Percentiles rank a stretch among this genome's conserved stretches.
Conservation (phyloP, 176 grass and related monocot species). For the Alloteropsis semialata region DNA sequence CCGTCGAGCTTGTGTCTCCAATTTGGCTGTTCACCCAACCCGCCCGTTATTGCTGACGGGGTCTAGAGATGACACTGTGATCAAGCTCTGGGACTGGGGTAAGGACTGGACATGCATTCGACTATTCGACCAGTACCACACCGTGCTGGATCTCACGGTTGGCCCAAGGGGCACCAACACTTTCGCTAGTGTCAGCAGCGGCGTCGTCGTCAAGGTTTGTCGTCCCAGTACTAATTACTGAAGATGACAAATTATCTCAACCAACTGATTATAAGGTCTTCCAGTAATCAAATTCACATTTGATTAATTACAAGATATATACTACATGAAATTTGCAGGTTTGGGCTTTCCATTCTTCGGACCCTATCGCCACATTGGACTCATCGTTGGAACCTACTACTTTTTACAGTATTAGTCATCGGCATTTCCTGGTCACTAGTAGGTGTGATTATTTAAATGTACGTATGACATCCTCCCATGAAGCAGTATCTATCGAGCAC, state of each 20-base stretch:
- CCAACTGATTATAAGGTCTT: not conserved
- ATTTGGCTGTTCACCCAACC: slow-evolving; percentile 49
- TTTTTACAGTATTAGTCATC: not conserved
- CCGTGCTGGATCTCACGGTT: not conserved
- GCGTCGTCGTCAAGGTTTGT: slow-evolving; percentile 41
- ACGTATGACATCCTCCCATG: too few species aligned
- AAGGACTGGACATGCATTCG: slow-evolving; percentile 9
- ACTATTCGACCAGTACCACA: slow-evolving; percentile 3
- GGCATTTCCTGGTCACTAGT: not conserved
- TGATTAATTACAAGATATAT: not conserved
- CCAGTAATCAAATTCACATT: not conserved
- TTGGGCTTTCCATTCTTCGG: not conserved
- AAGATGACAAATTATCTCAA: not conserved
- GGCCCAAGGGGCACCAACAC: slow-evolving; percentile 39
- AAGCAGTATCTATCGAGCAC: too few species aligned
- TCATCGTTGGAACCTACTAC: rapidly evolving
- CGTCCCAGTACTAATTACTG: not conserved
- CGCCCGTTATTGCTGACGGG: slow-evolving; percentile 52
- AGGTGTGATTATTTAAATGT: too few species aligned
- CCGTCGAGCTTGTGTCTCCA: not conserved
- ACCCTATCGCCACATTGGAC: not conserved
- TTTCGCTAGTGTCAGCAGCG: slow-evolving; percentile 29
- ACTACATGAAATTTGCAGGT: not conserved
- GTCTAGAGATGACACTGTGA: too few species aligned
- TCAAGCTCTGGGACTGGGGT: too few species aligned